A percentile compares a stretch with the other conserved stretches of the same genome.
Conservation (phyloP, 371 early-diverging fungal species). For the Conidiobolus coronatus region DNA sequence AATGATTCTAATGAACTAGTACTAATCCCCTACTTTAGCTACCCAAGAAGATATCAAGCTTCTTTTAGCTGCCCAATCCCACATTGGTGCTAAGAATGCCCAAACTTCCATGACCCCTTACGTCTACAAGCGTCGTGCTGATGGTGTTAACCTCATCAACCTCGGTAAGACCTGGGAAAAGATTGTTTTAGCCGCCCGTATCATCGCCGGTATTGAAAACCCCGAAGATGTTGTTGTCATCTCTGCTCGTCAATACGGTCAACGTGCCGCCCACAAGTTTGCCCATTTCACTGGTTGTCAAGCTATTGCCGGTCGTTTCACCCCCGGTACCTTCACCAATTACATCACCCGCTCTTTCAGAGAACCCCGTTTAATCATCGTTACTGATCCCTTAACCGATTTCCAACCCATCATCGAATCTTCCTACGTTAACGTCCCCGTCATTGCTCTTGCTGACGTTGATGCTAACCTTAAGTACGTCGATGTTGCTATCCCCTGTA, state of each 20-base stretch:
- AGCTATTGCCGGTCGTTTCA: slow-evolving; percentile 97
- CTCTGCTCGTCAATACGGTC: slow-evolving; percentile 92
- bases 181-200: slow-evolving; percentile 94
- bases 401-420: slow-evolving; percentile 98
- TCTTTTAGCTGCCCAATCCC: slow-evolving; percentile 81
- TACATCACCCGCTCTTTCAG: slow-evolving; percentile 95
- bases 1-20: too few relatives aligned
- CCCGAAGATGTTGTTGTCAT: slow-evolving; percentile 87
- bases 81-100: slow-evolving; percentile 78
- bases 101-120: slow-evolving; percentile 77
- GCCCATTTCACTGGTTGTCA: slow-evolving; percentile 92
- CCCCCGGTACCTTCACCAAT: slow-evolving; percentile 99
- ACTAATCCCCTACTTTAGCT: slow-evolving; percentile 6
- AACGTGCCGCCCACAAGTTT: slow-evolving; percentile 97
- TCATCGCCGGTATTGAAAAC: slow-evolving; percentile 90
- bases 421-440: slow-evolving; percentile 97
- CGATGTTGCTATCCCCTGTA: slow-evolving; percentile 98
- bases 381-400: slow-evolving; percentile 96
- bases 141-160: slow-evolving; percentile 95
- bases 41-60: slow-evolving; percentile 71
- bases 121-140: slow-evolving; percentile 80
- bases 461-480: slow-evolving; percentile 86
- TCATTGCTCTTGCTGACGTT: slow-evolving; percentile 96
- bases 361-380: slow-evolving; percentile 95
- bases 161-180: slow-evolving; percentile 99